These are phyloP conservation scores for Alternaria triticimaculans DNA, from an alignment of 2,329 filamentous ascomycete genomes.

Conservation along the genomic window DNA sequence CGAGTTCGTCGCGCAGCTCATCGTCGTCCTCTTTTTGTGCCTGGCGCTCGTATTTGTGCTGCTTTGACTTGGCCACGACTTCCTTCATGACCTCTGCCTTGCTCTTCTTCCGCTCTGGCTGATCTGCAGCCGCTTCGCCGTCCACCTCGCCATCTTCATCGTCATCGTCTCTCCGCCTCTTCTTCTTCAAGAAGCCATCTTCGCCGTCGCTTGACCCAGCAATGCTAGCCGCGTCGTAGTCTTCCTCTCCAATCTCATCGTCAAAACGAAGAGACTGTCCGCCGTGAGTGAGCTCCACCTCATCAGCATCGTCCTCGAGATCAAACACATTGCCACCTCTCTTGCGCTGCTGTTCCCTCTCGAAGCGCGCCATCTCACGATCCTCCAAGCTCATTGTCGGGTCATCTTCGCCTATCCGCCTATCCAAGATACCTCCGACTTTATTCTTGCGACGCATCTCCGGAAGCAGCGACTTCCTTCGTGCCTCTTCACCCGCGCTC, in stretches of 20 bases:
- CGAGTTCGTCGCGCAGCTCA: slow-evolving; percentile 81
- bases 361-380: slow-evolving; percentile 88
- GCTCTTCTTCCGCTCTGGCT: slow-evolving; percentile 86
- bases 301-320: slow-evolving; percentile 79
- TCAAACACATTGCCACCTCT: slow-evolving; percentile 86
- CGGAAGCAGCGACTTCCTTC: slow-evolving; percentile 81
- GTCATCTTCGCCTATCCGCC: slow-evolving; percentile 94
- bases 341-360: slow-evolving; percentile 82
- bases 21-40: slow-evolving; percentile 92
- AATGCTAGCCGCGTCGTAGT: slow-evolving; percentile 81
- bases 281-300: slow-evolving; percentile 79
- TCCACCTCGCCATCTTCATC: slow-evolving; percentile 56
- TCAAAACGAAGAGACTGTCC: slow-evolving; percentile 76
- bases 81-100: slow-evolving; percentile 99
- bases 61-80: slow-evolving; percentile 95
- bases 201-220: slow-evolving; percentile 54
- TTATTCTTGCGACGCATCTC: slow-evolving; percentile 91
- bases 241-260: slow-evolving; percentile 62
- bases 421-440: slow-evolving; percentile 88
- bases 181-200: slow-evolving; percentile 49
- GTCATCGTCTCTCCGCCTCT: slow-evolving; percentile 56
- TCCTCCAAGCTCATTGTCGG: slow-evolving; percentile 93
- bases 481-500: slow-evolving; percentile 84
- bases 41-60: slow-evolving; percentile 93
- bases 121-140: slow-evolving; percentile 48